phyloP scores from a whole-genome alignment of 345 rosid species.

The Populus alba region DNA sequence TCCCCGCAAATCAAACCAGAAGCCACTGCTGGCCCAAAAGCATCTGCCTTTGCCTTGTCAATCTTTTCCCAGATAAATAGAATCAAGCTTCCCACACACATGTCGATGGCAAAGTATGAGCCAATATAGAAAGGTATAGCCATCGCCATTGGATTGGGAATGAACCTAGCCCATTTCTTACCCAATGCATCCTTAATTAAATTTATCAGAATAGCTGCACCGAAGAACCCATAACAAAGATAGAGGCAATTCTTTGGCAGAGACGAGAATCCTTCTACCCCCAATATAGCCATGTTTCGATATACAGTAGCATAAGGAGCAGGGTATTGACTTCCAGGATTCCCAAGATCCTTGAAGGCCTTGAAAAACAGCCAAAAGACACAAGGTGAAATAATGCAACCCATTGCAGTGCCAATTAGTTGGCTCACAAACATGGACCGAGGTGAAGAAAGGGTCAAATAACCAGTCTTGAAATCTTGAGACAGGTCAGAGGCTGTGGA shows the following conservation, averaged over 20 bases:
- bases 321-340: neutral
- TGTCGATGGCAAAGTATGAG: conserved; percentile 44
- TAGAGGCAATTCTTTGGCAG: conserved; percentile 1
- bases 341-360: conserved; percentile 12
- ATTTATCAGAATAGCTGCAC: conserved; percentile 28
- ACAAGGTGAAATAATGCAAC: conserved; percentile 24
- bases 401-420: conserved; percentile 31
- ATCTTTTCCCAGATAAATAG: conserved; percentile 33
- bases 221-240: conserved; percentile 43
- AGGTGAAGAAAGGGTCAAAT: conserved; percentile 29
- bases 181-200: conserved; percentile 16
- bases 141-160: conserved; percentile 50
- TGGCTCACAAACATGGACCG: conserved; percentile 37
- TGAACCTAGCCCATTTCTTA: conserved; percentile 8
- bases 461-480: conserved; percentile 35
- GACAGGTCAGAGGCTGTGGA: conserved; percentile 27
- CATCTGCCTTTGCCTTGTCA: conserved; percentile 25
- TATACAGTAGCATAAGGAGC: neutral
- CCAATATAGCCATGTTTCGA: neutral
- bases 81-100: conserved; percentile 40
- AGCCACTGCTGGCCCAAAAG: conserved; percentile 34
- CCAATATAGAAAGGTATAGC: conserved; percentile 43
- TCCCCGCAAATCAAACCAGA: conserved; percentile 36
- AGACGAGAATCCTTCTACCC: neutral
- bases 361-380: conserved; percentile 35